Evolutionary conservation across 805 yeast genomes (phyloP).

Genomic region (Brettanomyces bruxellensis): DNA sequence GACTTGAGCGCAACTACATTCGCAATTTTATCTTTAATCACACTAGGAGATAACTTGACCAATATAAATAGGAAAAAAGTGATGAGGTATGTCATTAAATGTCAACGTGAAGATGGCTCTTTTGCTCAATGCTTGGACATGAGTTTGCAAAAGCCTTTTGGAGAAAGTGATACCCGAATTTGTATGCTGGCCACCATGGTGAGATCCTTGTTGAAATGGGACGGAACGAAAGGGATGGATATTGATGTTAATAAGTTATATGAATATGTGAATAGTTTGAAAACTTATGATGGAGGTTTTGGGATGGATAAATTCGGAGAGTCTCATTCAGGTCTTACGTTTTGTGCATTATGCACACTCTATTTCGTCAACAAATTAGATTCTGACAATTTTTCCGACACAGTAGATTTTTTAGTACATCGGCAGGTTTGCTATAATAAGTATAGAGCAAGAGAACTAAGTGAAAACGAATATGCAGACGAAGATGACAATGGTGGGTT

Average conservation of each 20-base stretch:
- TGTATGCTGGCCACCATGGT: conserved; percentile 68
- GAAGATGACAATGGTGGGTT: conserved; percentile 61
- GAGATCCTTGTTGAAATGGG: conserved; percentile 34
- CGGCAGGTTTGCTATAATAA: conserved; percentile 44
- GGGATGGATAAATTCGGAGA: conserved; percentile 45
- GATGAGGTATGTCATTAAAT: conserved; percentile 43
- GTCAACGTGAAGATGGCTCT: conserved; percentile 56
- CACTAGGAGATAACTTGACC: conserved; percentile 36
- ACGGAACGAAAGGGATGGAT: conserved; percentile 20
- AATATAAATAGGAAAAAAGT: conserved; percentile 33
- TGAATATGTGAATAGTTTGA: conserved; percentile 27
- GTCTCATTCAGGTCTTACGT: conserved; percentile 81
- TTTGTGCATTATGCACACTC: conserved; percentile 68
- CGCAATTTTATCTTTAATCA: conserved; percentile 49
- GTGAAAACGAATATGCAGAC: conserved; percentile 28
- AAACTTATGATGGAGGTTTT: conserved; percentile 62
- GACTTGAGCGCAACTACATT: conserved; percentile 71
- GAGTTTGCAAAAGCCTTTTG: conserved; percentile 28
- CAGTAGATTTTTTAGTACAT: conserved; percentile 52
- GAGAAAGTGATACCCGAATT: conserved; percentile 65
- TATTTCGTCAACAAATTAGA: conserved; percentile 25
- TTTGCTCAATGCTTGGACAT: conserved; percentile 39
- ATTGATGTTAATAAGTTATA: conserved; percentile 34
- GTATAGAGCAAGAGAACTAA: conserved; percentile 19
- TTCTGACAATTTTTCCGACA: conserved; percentile 23